These are phyloP conservation scores for Torulaspora gathmanii DNA, from an alignment of 805 yeast species.

Conservation along the genomic window DNA sequence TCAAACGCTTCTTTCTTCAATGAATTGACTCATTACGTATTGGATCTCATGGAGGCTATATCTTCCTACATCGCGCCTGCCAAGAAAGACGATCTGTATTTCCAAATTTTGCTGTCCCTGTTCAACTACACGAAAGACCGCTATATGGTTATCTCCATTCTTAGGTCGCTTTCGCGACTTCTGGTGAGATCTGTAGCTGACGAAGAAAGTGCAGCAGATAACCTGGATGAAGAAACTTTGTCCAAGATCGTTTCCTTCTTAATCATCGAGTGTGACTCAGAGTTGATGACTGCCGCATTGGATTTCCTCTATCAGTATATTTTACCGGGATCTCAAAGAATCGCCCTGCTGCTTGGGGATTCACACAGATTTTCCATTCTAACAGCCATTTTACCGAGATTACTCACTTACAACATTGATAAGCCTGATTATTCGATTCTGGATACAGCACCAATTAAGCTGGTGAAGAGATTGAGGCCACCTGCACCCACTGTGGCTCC, in stretches of 20 bases:
- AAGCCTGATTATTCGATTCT: slow-evolving; percentile 34
- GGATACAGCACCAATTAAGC: slow-evolving; percentile 29
- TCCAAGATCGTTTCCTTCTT: slow-evolving; percentile 55
- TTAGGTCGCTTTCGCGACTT: slow-evolving; percentile 75
- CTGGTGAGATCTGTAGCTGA: slow-evolving; percentile 53
- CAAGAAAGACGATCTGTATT: slow-evolving; percentile 61
- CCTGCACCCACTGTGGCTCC: slow-evolving; percentile 66
- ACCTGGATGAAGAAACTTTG: slow-evolving; percentile 45
- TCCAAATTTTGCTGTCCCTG: slow-evolving; percentile 46
- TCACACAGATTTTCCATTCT: slow-evolving; percentile 48
- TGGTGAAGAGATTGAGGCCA: slow-evolving; percentile 57
- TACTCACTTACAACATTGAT: slow-evolving; percentile 48
- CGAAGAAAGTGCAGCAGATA: slow-evolving; percentile 48
- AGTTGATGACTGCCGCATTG: slow-evolving; percentile 64
- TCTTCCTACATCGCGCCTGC: slow-evolving; percentile 79
- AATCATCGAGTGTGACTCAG: slow-evolving; percentile 54
- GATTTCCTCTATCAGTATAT: slow-evolving; percentile 80
- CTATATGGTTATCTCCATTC: slow-evolving; percentile 57
- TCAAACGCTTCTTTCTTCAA: slow-evolving; percentile 39
- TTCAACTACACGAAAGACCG: slow-evolving; percentile 59
- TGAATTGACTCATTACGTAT: slow-evolving; percentile 60
- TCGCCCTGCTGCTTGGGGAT: slow-evolving; percentile 47
- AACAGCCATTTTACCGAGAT: slow-evolving; percentile 55
- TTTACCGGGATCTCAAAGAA: slow-evolving; percentile 56
- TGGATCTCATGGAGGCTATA: slow-evolving; percentile 80